phyloP scores from a whole-genome alignment of 768 basidiomycete genomes.

The Cystofilobasidium capitatum region DNA sequence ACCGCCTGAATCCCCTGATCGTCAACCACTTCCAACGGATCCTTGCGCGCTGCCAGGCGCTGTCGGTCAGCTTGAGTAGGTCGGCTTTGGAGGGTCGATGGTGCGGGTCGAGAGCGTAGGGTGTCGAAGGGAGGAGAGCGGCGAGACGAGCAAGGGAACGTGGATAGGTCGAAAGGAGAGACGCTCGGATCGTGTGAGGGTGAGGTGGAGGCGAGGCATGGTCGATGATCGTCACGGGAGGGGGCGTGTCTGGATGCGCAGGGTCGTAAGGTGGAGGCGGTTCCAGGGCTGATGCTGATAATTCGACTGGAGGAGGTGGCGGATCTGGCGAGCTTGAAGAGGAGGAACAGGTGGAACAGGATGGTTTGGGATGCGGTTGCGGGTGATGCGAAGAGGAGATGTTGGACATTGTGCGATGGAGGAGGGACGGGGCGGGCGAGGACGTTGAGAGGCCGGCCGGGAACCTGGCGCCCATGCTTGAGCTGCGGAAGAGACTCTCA shows the following conservation, averaged over 20 bases:
- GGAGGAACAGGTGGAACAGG: too few species aligned
- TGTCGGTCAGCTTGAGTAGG: conserved; percentile 70
- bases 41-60: conserved; percentile 79
- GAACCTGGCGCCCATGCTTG: background rate
- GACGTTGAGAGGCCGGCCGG: background rate
- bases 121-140: conserved; percentile 53
- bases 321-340: background rate
- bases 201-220: background rate
- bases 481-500: too few species aligned
- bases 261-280: background rate
- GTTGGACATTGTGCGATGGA: background rate
- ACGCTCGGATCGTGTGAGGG: conserved; percentile 2
- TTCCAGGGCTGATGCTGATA: background rate
- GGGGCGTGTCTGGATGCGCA: background rate
- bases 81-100: conserved; percentile 70
- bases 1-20: conserved; percentile 84
- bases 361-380: background rate
- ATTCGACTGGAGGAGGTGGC: background rate
- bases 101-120: conserved; percentile 41
- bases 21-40: conserved; percentile 98
- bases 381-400: background rate
- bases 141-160: conserved; percentile 73
- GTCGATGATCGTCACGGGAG: conserved; percentile 1
- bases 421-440: background rate
- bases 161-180: conserved; percentile 48